Evolutionary conservation across 306 rosid genomes (phyloP).

Genomic region (Vicia sativa): DNA sequence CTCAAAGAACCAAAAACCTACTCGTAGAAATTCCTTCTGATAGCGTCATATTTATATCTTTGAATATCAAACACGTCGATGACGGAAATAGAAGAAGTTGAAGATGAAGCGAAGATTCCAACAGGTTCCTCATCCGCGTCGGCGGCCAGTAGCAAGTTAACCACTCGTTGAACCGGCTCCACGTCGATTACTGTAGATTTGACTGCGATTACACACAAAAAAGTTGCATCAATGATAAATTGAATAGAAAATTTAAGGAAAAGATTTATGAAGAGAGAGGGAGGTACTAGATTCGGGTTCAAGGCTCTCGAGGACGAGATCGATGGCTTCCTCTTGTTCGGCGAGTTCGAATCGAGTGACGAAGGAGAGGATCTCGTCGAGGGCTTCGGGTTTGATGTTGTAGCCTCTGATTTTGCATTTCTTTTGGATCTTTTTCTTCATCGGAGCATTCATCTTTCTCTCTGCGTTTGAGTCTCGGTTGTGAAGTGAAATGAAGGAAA

Average conservation of each 20-base stretch:
- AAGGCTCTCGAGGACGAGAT: conserved; percentile 64
- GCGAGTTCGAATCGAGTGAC: conserved; percentile 51
- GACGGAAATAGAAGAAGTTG: conserved; percentile 50
- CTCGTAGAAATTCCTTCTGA: conserved; percentile 72
- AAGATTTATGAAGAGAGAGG: background rate
- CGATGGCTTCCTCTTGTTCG: conserved; percentile 65
- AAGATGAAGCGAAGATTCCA: conserved; percentile 5
- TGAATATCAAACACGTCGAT: conserved; percentile 64
- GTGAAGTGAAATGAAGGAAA: background rate
- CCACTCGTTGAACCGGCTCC: conserved; percentile 65
- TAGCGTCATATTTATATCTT: conserved; percentile 62
- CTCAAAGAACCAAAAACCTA: conserved; percentile 32
- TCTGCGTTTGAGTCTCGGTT: background rate
- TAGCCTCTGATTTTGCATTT: conserved; percentile 84
- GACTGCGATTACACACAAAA: conserved; percentile 50
- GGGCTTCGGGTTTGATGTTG: conserved; percentile 68
- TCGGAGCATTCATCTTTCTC: conserved; percentile 55
- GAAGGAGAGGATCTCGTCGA: conserved; percentile 75
- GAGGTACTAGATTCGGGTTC: conserved; percentile 57
- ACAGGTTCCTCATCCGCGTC: conserved; percentile 47
- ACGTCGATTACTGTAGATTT: conserved; percentile 67
- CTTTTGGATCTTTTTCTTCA: conserved; percentile 70
- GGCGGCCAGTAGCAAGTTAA: conserved; percentile 51
- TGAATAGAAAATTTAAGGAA: background rate
- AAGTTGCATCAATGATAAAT: background rate